Percentiles rank a stretch among this genome's conserved stretches.
Conservation (phyloP, 257 asterid genomes). For the Vinca minor region DNA sequence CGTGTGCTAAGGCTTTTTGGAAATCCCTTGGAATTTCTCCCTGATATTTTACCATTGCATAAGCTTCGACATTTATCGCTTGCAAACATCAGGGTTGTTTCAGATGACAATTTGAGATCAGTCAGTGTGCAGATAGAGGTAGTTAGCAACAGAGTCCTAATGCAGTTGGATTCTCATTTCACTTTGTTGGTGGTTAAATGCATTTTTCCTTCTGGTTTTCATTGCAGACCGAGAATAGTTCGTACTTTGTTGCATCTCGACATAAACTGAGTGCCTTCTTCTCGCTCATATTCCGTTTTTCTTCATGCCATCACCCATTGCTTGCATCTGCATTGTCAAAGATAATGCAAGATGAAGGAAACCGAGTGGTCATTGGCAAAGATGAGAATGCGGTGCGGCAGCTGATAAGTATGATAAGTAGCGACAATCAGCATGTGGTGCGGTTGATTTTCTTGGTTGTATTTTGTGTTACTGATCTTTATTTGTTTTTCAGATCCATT, state of each 20-base stretch:
- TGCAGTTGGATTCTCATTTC: slow-evolving; percentile 7
- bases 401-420: slow-evolving; percentile 99
- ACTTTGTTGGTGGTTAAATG: slow-evolving; percentile 3
- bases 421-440: slow-evolving; percentile 97
- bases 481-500: slow-evolving; percentile 6
- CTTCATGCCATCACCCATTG: slow-evolving; percentile 98
- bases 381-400: slow-evolving; percentile 96
- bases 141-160: slow-evolving; percentile 23
- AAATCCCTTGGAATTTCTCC: slow-evolving; percentile 95
- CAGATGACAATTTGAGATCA: slow-evolving; percentile 82
- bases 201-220: slow-evolving; percentile 22
- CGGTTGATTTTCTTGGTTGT: slow-evolving; percentile 21
- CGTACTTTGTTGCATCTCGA: slow-evolving; percentile 88
- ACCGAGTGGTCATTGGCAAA: slow-evolving; percentile 88
- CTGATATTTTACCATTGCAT: slow-evolving; percentile 81
- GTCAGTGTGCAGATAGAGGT: slow-evolving; percentile 97
- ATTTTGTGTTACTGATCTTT: slow-evolving; percentile 14
- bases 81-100: slow-evolving; percentile 85
- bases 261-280: slow-evolving; percentile 98
- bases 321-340: slow-evolving; percentile 96
- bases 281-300: slow-evolving; percentile 96
- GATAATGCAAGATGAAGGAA: slow-evolving; percentile 93
- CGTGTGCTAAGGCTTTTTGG: slow-evolving; percentile 89
- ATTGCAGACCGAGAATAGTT: slow-evolving; percentile 89
- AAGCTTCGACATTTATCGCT: slow-evolving; percentile 94